Percentiles rank a stretch among this genome's conserved stretches.
Conservation (phyloP, 1,284 basidiomycete genomes). For the Trichosporon sp. region DNA sequence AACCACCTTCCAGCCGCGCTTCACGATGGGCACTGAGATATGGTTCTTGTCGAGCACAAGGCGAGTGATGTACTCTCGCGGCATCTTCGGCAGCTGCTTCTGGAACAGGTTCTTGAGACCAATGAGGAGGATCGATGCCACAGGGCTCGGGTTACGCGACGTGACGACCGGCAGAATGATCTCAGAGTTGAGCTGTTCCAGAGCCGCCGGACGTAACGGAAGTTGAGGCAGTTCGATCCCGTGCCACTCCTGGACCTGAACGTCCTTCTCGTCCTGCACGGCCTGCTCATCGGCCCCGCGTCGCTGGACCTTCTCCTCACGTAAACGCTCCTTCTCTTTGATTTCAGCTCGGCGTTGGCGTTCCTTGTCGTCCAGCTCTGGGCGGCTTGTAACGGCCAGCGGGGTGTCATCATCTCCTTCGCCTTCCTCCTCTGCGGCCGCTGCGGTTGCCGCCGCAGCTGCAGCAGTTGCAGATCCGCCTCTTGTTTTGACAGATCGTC, state of each 20-base stretch:
- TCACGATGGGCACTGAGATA: constrained; percentile 89
- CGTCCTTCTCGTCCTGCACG: constrained; percentile 26
- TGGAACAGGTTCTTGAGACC: constrained; percentile 97
- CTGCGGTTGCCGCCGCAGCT: background rate
- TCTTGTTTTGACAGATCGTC: constrained; percentile 40
- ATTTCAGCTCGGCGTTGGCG: constrained; percentile 58
- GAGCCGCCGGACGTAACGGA: constrained; percentile 67
- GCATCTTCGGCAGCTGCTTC: constrained; percentile 98
- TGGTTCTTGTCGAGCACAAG: constrained; percentile 93
- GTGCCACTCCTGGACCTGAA: constrained; percentile 51
- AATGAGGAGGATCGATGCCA: constrained; percentile 81
- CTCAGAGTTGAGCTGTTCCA: constrained; percentile 79
- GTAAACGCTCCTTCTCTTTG: constrained; percentile 65
- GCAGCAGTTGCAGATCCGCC: constrained; percentile 8
- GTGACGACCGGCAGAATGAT: constrained; percentile 85
- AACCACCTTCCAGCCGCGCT: constrained; percentile 91
- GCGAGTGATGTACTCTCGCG: constrained; percentile 95
- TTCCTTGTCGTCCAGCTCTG: constrained; percentile 46
- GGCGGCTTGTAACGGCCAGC: constrained; percentile 42
- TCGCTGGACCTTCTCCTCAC: constrained; percentile 73
- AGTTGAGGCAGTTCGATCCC: constrained; percentile 53
- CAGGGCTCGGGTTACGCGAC: constrained; percentile 72
- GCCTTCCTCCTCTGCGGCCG: constrained; percentile 34
- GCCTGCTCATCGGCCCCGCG: constrained; percentile 60
- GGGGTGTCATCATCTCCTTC: constrained; percentile 46